A percentile compares a stretch with the other conserved stretches of the same genome.
These are phyloP conservation scores for Syzygium jambos DNA, from an alignment of 345 rosid species.

Conservation along the genomic window DNA sequence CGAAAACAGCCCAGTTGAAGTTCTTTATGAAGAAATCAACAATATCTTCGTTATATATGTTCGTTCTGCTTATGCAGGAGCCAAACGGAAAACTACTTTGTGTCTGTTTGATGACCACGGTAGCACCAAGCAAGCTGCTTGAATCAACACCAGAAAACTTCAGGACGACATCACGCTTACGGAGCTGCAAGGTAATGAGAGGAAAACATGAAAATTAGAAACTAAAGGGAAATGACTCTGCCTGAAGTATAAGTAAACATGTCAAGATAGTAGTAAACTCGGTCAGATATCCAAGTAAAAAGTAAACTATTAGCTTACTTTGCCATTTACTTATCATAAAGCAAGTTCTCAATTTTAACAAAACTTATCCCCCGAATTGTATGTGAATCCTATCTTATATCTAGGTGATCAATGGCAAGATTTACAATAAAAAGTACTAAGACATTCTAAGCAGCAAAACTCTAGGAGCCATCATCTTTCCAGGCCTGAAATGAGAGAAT, in stretches of 20 bases:
- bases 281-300: neutral
- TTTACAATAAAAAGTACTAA: neutral
- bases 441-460: neutral
- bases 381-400: neutral
- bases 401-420: neutral
- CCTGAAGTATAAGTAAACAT: neutral
- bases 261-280: neutral
- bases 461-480: neutral
- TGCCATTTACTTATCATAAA: neutral
- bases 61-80: slow-evolving; percentile 70
- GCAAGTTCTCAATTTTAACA: neutral
- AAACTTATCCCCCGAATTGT: neutral
- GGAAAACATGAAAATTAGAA: neutral
- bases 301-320: neutral
- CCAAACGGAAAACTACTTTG: slow-evolving; percentile 76
- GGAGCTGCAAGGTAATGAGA: slow-evolving; percentile 37
- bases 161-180: slow-evolving; percentile 65
- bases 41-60: slow-evolving; percentile 82
- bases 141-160: slow-evolving; percentile 48
- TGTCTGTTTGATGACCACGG: slow-evolving; percentile 50
- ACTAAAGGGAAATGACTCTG: neutral
- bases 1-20: slow-evolving; percentile 95
- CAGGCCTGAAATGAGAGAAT: neutral
- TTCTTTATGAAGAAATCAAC: slow-evolving; percentile 61
- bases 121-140: slow-evolving; percentile 29